phyloP scores from a whole-genome alignment of 371 early-diverging fungal genomes.

The Rhizopus arrhizus region DNA sequence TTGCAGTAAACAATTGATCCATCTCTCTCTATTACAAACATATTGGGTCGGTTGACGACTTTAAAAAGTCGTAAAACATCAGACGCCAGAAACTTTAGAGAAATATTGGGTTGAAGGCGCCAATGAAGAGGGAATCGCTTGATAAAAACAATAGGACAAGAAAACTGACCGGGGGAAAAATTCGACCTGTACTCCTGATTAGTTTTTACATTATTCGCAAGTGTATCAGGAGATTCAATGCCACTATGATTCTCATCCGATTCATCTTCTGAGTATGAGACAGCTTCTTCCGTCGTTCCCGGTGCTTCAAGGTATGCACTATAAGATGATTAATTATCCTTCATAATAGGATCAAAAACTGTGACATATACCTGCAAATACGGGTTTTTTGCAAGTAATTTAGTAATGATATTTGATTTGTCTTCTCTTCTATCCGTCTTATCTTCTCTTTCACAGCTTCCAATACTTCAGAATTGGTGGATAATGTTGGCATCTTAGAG shows the following conservation, averaged over 20 bases:
- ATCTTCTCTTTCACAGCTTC: constrained; percentile 58
- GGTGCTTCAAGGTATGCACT: constrained; percentile 70
- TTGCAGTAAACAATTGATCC: constrained; percentile 55
- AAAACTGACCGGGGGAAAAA: constrained; percentile 69
- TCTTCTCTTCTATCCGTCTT: constrained; percentile 57
- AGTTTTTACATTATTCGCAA: not conserved
- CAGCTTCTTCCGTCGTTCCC: constrained; percentile 23
- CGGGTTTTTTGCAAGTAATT: constrained; percentile 67
- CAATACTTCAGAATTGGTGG: constrained; percentile 51
- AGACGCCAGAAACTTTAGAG: constrained; percentile 62
- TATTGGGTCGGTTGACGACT: constrained; percentile 71
- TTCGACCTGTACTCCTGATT: constrained; percentile 1
- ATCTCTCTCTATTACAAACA: constrained; percentile 71
- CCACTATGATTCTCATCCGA: constrained; percentile 47
- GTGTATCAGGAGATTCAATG: constrained; percentile 27
- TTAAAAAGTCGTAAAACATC: constrained; percentile 62
- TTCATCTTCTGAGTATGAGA: constrained; percentile 34
- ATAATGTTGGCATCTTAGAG: constrained; percentile 58
- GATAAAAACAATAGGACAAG: constrained; percentile 69
- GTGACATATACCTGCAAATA: constrained; percentile 58
- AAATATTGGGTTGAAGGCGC: constrained; percentile 70
- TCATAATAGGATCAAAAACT: not conserved
- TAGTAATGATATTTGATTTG: constrained; percentile 69
- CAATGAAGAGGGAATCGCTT: constrained; percentile 75
- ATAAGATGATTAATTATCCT: not conserved